These are phyloP conservation scores for Xylariaceae sp. DNA, from an alignment of 2,329 filamentous ascomycete species.

Conservation along the genomic window DNA sequence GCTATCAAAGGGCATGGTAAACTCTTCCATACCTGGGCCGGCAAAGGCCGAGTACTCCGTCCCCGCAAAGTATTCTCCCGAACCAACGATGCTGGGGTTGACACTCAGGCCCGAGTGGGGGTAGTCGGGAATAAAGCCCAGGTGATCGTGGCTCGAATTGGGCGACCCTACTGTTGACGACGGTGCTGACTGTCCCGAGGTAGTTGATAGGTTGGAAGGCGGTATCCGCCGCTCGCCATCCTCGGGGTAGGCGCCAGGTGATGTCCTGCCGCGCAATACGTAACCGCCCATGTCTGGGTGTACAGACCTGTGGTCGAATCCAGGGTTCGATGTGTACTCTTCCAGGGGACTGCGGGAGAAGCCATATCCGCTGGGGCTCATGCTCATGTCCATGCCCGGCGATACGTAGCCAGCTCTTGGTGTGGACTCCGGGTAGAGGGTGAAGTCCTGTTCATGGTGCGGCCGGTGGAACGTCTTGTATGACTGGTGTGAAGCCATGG, in stretches of 20 bases:
- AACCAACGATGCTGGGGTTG: conserved; percentile 58
- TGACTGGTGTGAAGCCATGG: conserved; percentile 25
- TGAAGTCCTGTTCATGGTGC: conserved; percentile 29
- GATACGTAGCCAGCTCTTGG: conserved; percentile 26
- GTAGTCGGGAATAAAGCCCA: conserved; percentile 55
- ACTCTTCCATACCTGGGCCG: conserved; percentile 44
- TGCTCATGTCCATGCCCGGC: conserved; percentile 41
- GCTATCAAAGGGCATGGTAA: conserved; percentile 43
- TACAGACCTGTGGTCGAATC: conserved; percentile 41
- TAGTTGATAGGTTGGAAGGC: conserved; percentile 55
- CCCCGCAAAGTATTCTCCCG: conserved; percentile 47
- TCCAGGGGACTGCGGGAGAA: conserved; percentile 37
- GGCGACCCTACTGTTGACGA: conserved; percentile 65
- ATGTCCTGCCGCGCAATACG: conserved; percentile 42
- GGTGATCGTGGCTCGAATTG: conserved; percentile 54
- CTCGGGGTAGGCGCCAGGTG: conserved; percentile 45
- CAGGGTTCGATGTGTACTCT: conserved; percentile 37
- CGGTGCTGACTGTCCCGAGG: conserved; percentile 56
- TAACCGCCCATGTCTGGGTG: conserved; percentile 42
- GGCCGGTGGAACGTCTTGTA: conserved; percentile 30
- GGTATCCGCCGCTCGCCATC: conserved; percentile 46
- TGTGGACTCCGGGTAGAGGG: conserved; percentile 28
- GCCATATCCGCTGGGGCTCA: conserved; percentile 42
- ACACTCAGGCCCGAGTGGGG: conserved; percentile 50
- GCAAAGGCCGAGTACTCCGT: conserved; percentile 51